Evolutionary conservation across 2,329 filamentous ascomycete species (phyloP).

Genomic region (Hortaea werneckii): DNA sequence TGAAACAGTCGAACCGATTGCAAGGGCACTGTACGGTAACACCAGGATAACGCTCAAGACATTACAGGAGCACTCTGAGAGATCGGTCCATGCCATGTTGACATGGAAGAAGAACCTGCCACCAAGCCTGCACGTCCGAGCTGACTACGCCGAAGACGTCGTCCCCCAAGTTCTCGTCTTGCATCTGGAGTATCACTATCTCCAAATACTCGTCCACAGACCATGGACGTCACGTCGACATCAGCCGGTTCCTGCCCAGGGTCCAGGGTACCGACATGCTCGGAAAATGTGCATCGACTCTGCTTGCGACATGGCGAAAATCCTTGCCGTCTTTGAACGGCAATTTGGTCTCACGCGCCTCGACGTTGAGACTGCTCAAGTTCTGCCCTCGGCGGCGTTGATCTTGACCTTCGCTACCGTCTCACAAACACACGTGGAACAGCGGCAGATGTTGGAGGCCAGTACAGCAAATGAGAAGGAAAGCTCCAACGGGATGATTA

Average conservation of each 20-base stretch:
- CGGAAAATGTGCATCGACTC: constrained; percentile 35
- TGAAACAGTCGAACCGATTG: constrained; percentile 34
- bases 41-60: constrained; percentile 25
- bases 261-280: constrained; percentile 35
- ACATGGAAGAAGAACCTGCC: constrained; percentile 33
- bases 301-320: constrained; percentile 29
- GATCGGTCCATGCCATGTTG: constrained; percentile 23
- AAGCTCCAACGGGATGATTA: constrained; percentile 13
- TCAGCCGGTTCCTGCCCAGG: constrained; percentile 32
- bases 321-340: constrained; percentile 32
- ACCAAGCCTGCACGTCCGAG: constrained; percentile 26
- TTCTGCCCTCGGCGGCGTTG: constrained; percentile 35
- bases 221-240: constrained; percentile 35
- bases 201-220: constrained; percentile 35
- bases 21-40: constrained; percentile 28
- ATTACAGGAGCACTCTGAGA: constrained; percentile 28
- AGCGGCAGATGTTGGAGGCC: constrained; percentile 1
- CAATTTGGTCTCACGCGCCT: constrained; percentile 34
- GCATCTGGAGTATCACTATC: constrained; percentile 34
- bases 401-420: constrained; percentile 25
- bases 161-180: constrained; percentile 9
- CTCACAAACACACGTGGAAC: constrained; percentile 2
- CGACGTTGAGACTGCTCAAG: constrained; percentile 35
- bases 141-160: neutral
- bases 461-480: neutral